These are phyloP conservation scores for Arctostaphylos glauca DNA, from an alignment of 148 eudicot species.

Conservation along the genomic window DNA sequence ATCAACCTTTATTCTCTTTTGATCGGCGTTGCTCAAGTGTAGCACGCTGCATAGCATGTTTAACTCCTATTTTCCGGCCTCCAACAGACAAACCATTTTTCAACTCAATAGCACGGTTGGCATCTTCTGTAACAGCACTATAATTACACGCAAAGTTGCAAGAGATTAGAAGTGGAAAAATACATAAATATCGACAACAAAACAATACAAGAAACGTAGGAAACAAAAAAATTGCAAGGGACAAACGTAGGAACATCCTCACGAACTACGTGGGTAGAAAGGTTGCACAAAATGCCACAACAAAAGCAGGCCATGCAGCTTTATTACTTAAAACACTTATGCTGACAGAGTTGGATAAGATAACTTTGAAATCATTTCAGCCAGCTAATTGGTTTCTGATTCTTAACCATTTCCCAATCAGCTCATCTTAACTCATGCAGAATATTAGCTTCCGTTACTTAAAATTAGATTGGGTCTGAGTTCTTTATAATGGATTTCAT, in stretches of 20 bases:
- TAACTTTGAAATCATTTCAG: background rate
- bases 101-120: slow-evolving; percentile 77
- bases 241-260: background rate
- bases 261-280: background rate
- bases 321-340: background rate
- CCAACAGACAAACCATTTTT: slow-evolving; percentile 79
- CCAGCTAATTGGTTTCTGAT: background rate
- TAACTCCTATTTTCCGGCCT: slow-evolving; percentile 72
- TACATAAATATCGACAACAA: background rate
- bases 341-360: background rate
- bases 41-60: slow-evolving; percentile 82
- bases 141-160: slow-evolving; percentile 8
- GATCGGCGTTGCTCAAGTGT: slow-evolving; percentile 74
- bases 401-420: background rate
- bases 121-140: slow-evolving; percentile 91
- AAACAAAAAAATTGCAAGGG: background rate
- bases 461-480: background rate
- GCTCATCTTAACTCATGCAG: background rate
- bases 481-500: background rate
- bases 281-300: background rate
- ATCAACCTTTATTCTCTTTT: slow-evolving; percentile 61
- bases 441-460: background rate
- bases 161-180: background rate
- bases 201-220: background rate
- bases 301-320: background rate